A percentile compares a stretch with the other conserved stretches of the same genome.
Conservation (phyloP, 129 eudicot species). For the carrot (Daucus carota) region DNA sequence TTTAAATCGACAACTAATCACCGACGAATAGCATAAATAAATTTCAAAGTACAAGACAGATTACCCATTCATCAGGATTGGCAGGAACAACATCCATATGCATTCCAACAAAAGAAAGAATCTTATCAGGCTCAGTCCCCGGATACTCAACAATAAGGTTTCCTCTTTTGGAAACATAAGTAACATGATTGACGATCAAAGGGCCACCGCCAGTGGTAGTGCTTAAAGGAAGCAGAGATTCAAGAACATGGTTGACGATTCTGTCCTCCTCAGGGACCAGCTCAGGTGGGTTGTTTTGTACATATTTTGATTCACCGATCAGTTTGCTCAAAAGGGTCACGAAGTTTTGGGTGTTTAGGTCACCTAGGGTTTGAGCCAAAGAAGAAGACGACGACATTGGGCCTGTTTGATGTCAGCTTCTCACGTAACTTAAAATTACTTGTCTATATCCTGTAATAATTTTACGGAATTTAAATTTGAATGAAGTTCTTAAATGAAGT, state of each 20-base stretch:
- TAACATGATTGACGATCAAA: slow-evolving; percentile 24
- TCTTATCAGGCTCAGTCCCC: slow-evolving; percentile 19
- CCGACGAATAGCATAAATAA: no score
- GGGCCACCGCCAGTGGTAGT: slow-evolving; percentile 46
- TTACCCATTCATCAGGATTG: slow-evolving; percentile 30
- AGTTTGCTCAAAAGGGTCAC: slow-evolving; percentile 61
- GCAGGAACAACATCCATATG: slow-evolving; percentile 42
- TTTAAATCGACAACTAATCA: no score
- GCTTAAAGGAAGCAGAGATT: slow-evolving; percentile 54
- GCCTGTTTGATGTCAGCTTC: no score
- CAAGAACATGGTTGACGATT: slow-evolving; percentile 70
- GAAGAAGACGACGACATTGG: slow-evolving; percentile 16
- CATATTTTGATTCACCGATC: slow-evolving; percentile 74
- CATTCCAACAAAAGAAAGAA: slow-evolving; percentile 31
- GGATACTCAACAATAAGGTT: slow-evolving; percentile 35
- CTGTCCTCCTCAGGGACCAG: slow-evolving; percentile 91
- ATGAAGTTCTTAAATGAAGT: no score
- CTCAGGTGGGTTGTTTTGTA: slow-evolving; percentile 94
- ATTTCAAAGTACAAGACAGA: no score
- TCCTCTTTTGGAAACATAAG: slow-evolving; percentile 22
- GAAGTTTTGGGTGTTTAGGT: slow-evolving; percentile 56
- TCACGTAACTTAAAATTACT: no score
- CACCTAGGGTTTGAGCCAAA: slow-evolving; percentile 39
- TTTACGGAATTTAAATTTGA: no score
- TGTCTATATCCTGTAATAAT: no score